Conservation (phyloP, 768 basidiomycete species). For the Austroboletus eburneus region DNA sequence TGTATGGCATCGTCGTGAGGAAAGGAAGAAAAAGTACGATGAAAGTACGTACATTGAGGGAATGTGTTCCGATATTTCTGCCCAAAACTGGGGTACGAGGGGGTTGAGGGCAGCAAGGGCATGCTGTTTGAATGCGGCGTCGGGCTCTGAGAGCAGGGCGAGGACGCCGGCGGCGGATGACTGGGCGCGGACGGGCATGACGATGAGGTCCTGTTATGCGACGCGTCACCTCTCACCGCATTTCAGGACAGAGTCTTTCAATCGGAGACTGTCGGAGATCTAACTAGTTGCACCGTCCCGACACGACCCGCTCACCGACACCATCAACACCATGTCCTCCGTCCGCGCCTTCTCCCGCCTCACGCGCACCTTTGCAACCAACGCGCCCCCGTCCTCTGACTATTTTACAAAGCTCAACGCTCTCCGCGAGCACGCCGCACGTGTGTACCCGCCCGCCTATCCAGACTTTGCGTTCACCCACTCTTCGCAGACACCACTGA, state of each 20-base stretch:
- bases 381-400: conserved; percentile 34
- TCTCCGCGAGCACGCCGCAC: conserved; percentile 60
- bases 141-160: conserved; percentile 86
- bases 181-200: conserved; percentile 67
- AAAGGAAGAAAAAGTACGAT: conserved; percentile 3
- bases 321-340: conserved; percentile 40
- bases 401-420: conserved; percentile 54
- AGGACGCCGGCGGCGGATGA: conserved; percentile 88
- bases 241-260: conserved; percentile 18
- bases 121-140: conserved; percentile 83
- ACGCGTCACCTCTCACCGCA: conserved; percentile 49
- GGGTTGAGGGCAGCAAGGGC: conserved; percentile 79
- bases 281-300: conserved; percentile 20
- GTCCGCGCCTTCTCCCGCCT: conserved; percentile 43
- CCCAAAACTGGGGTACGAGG: conserved; percentile 94
- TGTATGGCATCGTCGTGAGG: conserved; percentile 31
- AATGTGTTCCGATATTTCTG: conserved; percentile 96
- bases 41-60: conserved; percentile 67
- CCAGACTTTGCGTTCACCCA: conserved; percentile 8
- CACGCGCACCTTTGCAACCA: conserved; percentile 35
- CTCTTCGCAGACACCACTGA: conserved; percentile 57
- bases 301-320: conserved; percentile 21
- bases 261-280: conserved; percentile 29
- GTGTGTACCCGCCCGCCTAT: conserved; percentile 34
- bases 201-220: conserved; percentile 6